Evolutionary conservation across 345 rosid genomes (phyloP), one percentile per base, ranked within the genome.

Genomic region (Ailanthus altissimus): DNA sequence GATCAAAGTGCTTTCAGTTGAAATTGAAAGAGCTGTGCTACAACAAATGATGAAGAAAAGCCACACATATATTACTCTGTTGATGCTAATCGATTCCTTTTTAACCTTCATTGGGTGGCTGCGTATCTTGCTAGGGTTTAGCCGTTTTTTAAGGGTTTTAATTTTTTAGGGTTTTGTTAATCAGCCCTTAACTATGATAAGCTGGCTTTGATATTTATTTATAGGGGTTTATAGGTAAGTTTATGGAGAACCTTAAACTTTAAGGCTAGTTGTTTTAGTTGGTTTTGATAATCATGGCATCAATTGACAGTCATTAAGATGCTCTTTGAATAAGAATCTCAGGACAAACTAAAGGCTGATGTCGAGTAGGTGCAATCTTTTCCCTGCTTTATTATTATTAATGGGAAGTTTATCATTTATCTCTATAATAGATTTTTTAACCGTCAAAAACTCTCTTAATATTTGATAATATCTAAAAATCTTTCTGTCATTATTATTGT

Each of bases 11-110:
- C 63, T 49, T 68, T 28, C 78, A 47, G 42, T 57, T 2, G 69
- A 72, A 50, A 67, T 53, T 7, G 76, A 67, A 60, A n/a, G 28
- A 28, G 70, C 62, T 32, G 38, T 32, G 12, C 21, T 63, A 21
- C 51, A 75, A 38, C 77, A 62, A 28, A 75, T 20, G 61, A 49
- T 9, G 70, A 63, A 75, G 49, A 63, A 51, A 62, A 63, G 23
- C 70, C 61, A 63, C 7, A 28, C 47, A 61, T 32, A 15, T 13
- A 51, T 2, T n/a, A 49, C 16, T 32, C 77, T 49, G 36, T 74
- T 74, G 60, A 74, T 47, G 59, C 32, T 20, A 49, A 46, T 2
- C 46, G 11, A 12, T 61, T 46, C 28, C 32, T 12, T 23, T 40
- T 14, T 32, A 3, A 40, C 40, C 67, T 60, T 73, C 64, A 61